A percentile compares a stretch with the other conserved stretches of the same genome.
These are phyloP conservation scores for Trametes sp. DNA, from an alignment of 1,284 basidiomycete species.

Conservation along the genomic window DNA sequence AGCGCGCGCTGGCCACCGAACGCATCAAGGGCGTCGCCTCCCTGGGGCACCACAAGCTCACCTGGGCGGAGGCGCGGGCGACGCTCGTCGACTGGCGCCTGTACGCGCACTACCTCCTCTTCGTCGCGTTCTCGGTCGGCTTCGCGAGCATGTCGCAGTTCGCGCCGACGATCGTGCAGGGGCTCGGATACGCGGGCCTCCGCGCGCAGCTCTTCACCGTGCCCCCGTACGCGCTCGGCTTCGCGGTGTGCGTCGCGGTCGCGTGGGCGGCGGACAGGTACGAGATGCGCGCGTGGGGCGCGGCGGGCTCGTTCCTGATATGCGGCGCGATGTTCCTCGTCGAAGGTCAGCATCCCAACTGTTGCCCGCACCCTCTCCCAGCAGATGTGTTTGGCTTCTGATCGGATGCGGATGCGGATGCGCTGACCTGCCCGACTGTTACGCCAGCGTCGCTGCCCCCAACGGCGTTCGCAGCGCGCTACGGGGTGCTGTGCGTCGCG, in stretches of 20 bases:
- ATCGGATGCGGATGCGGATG: not conserved
- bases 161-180: conserved; percentile 46
- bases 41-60: conserved; percentile 38
- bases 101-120: conserved; percentile 44
- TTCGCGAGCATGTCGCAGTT: conserved; percentile 48
- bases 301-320: conserved; percentile 21
- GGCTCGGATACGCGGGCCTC: conserved; percentile 55
- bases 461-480: conserved; percentile 41
- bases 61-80: conserved; percentile 38
- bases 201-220: conserved; percentile 63
- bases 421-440: conserved; percentile 16
- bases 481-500: conserved; percentile 44
- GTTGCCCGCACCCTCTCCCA: not conserved
- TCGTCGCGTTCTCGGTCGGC: conserved; percentile 42
- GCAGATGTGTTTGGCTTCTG: not conserved
- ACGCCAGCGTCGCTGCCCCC: conserved; percentile 39
- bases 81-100: conserved; percentile 44
- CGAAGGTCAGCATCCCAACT: conserved; percentile 19
- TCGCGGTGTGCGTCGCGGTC: conserved; percentile 41
- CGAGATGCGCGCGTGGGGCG: conserved; percentile 27
- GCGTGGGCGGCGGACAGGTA: conserved; percentile 33
- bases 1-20: conserved; percentile 41
- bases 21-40: conserved; percentile 42
- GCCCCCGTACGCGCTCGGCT: conserved; percentile 55
- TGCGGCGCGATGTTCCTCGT: conserved; percentile 30